Percentiles rank a stretch among this genome's conserved stretches.
phyloP scores from a whole-genome alignment of 2,329 filamentous ascomycete genomes.

The Emmonsiellopsis sp. region DNA sequence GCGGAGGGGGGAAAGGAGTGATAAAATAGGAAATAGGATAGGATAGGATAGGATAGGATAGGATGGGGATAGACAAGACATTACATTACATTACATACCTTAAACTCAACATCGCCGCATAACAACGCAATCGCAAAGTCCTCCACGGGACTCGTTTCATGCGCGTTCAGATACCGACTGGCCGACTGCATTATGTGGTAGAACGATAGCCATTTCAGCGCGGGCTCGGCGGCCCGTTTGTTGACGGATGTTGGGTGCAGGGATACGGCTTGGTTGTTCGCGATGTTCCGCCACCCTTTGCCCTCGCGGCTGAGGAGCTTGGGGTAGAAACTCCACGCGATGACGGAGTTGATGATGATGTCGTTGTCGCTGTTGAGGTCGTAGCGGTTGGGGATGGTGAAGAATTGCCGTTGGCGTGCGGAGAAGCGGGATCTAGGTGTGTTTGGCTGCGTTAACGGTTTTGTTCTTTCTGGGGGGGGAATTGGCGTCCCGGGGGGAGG shows the following conservation, averaged over 20 bases:
- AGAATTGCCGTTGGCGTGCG: conserved; percentile 63
- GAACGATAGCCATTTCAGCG: conserved; percentile 75
- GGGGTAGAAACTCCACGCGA: conserved; percentile 92
- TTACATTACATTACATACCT: conserved; percentile 41
- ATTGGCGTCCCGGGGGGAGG: neutral
- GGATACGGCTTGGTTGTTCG: conserved; percentile 84
- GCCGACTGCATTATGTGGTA: conserved; percentile 95
- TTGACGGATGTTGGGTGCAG: conserved; percentile 87
- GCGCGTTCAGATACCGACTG: conserved; percentile 72
- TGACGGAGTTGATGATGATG: conserved; percentile 65
- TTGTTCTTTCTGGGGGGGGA: neutral
- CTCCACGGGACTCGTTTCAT: conserved; percentile 73
- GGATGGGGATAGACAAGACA: neutral
- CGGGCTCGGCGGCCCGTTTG: conserved; percentile 42
- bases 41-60: neutral
- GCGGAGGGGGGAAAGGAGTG: too few relatives aligned
- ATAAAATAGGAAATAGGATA: neutral
- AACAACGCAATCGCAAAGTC: conserved; percentile 75
- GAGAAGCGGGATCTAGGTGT: conserved; percentile 48
- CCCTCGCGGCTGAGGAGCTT: conserved; percentile 77
- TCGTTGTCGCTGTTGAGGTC: conserved; percentile 74
- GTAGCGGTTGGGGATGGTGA: conserved; percentile 66
- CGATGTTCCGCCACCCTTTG: conserved; percentile 81
- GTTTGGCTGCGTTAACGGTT: neutral
- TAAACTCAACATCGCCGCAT: conserved; percentile 81